Conservation (phyloP, 2,329 filamentous ascomycete genomes). For the Calonectria hongkongensis region DNA sequence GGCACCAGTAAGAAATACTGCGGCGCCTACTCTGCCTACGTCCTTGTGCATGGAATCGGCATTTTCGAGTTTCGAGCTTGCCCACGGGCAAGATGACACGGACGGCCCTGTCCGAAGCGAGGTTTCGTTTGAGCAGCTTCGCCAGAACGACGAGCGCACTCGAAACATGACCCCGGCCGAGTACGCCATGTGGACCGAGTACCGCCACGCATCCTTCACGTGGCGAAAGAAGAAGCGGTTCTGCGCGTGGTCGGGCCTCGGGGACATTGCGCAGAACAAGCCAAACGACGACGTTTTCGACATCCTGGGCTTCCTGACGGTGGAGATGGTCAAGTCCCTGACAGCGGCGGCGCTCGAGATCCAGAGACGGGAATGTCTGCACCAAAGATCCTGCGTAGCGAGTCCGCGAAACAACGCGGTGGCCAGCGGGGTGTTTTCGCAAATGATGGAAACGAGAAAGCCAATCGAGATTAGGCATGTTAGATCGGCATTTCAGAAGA, state of each 20-base stretch:
- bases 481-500: background rate
- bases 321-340: constrained; percentile 18
- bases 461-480: constrained; percentile 4
- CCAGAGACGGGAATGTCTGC: background rate
- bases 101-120: background rate
- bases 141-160: constrained; percentile 9
- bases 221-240: constrained; percentile 98
- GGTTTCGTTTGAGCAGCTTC: background rate
- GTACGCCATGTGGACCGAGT: constrained; percentile 98
- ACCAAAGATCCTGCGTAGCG: background rate
- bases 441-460: background rate
- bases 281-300: constrained; percentile 3
- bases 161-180: constrained; percentile 95
- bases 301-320: constrained; percentile 1
- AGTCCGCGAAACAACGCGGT: background rate
- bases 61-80: background rate
- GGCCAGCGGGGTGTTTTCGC: background rate
- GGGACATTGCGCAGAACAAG: constrained; percentile 74
- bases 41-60: background rate
- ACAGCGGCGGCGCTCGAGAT: background rate
- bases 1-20: background rate
- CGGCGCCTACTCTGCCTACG: background rate
- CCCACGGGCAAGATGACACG: background rate
- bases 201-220: constrained; percentile 96
- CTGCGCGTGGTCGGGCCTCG: constrained; percentile 97